Evolutionary conservation across 352 stramenopile species (phyloP), one percentile per base, ranked within the genome.

Genomic region (Globisporangium nodosum): DNA sequence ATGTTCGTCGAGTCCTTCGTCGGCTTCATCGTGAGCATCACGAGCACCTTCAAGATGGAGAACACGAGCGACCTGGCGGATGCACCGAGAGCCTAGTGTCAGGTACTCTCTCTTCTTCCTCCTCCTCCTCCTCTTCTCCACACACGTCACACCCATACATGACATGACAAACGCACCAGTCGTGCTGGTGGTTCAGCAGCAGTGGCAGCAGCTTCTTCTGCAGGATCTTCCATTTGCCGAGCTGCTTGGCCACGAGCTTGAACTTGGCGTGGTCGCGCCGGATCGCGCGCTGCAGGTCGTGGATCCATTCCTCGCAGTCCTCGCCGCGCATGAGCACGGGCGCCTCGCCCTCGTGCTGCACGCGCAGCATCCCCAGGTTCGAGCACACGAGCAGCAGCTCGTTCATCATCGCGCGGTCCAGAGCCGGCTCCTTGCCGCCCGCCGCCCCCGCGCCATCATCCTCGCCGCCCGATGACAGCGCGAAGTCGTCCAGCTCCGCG

Each of bases 21-120:
- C 1, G 85, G 87, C 48, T 90, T 89, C 84, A 92, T 96, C 2
- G 87, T 96, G 40, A 96, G 73, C 87, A 96, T 94, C 27, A 94
- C 85, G 42, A 96, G 78, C 57, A 96, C 85, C 60, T 96, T 96
- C 18, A 94, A 68, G 58, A 96, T 90, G 31, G 87, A 94, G 49
- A 94, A 91, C 13, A 92, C 82, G n/a, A 96, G 74, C 43, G 68
- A 69, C 78, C 71, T 76, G 42, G 53, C 20, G 11, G 35, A 42
- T 4, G 37, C 37, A 18, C 12, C 37, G 13, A 43, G 37, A 13
- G 37, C 13, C 12, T 18, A 11, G 13, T 15, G 24, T 20, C n/a
- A 3, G 11, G 15, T 15, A 18, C 15, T n/a, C 42, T 12, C 42
- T 24, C 42, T 48, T 48, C 42, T 11, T 24, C 16, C 0, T 24